phyloP scores from a whole-genome alignment of 2,329 filamentous ascomycete genomes.

The Monilinia laxa region DNA sequence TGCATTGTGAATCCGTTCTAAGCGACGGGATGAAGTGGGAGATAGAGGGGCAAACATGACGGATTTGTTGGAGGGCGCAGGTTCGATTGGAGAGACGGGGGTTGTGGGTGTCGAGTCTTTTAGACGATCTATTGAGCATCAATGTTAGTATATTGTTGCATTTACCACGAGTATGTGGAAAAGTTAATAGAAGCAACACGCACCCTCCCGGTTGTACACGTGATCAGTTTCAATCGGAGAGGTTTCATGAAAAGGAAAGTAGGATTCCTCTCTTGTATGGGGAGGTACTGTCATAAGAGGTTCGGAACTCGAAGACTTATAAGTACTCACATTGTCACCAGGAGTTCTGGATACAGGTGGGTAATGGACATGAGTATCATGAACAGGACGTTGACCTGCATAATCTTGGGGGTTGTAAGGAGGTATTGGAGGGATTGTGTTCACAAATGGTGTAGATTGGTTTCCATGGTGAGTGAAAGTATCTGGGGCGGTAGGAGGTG shows the following conservation, averaged over 20 bases:
- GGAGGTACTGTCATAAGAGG: constrained; percentile 23
- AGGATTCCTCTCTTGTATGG: constrained; percentile 25
- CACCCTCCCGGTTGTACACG: constrained; percentile 30
- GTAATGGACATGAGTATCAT: constrained; percentile 33
- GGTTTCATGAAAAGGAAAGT: constrained; percentile 37
- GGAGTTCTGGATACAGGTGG: constrained; percentile 29
- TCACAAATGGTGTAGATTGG: constrained; percentile 32
- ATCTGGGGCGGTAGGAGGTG: constrained; percentile 27
- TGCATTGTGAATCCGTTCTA: constrained; percentile 20
- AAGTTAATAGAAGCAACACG: constrained; percentile 23
- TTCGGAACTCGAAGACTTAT: constrained; percentile 29
- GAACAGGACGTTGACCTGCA: constrained; percentile 29
- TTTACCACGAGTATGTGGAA: neutral
- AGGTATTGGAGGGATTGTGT: constrained; percentile 33
- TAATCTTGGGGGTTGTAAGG: constrained; percentile 40
- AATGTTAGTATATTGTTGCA: neutral
- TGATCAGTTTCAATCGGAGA: constrained; percentile 32
- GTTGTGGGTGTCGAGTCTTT: constrained; percentile 1
- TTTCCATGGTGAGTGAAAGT: constrained; percentile 32
- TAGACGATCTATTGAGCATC: constrained; percentile 10
- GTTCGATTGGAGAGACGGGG: constrained; percentile 2
- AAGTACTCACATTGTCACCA: constrained; percentile 42
- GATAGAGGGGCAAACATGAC: constrained; percentile 40
- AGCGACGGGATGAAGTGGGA: constrained; percentile 33
- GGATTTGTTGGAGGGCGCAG: constrained; percentile 32